A percentile compares a stretch with the other conserved stretches of the same genome.
Evolutionary conservation across 768 basidiomycete species (phyloP).

Genomic region (Tulasnella sp.): DNA sequence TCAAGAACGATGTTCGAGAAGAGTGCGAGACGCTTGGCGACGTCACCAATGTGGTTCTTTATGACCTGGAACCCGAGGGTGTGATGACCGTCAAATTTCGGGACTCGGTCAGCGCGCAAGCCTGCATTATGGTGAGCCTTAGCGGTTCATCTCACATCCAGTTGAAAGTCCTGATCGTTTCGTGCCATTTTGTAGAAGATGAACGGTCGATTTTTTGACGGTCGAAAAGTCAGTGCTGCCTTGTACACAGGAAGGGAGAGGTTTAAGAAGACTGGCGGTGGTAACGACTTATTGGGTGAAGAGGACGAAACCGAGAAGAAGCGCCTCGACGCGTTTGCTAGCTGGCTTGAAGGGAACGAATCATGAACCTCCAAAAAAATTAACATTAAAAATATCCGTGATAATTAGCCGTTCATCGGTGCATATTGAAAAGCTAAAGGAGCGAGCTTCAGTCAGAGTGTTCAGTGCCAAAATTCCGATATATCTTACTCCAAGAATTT

Average conservation of each 20-base stretch:
- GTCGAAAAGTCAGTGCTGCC: slow-evolving; percentile 70
- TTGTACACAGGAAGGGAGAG: slow-evolving; percentile 75
- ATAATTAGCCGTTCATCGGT: neutral
- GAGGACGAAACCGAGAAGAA: slow-evolving; percentile 67
- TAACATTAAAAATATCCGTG: neutral
- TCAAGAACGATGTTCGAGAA: slow-evolving; percentile 94
- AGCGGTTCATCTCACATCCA: neutral
- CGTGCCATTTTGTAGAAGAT: slow-evolving; percentile 59
- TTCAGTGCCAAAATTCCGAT: neutral
- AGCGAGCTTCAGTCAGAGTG: neutral
- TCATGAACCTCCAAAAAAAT: neutral
- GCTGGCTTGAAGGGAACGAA: slow-evolving; percentile 79
- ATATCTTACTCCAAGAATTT: slow-evolving; percentile 12
- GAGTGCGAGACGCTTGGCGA: slow-evolving; percentile 86
- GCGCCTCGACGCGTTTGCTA: slow-evolving; percentile 78
- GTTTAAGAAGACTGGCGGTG: slow-evolving; percentile 66
- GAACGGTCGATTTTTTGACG: slow-evolving; percentile 87
- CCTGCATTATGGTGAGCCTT: slow-evolving; percentile 69
- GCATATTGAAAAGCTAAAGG: neutral
- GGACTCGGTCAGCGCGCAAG: slow-evolving; percentile 86
- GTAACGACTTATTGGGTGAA: slow-evolving; percentile 51
- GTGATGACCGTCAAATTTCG: slow-evolving; percentile 96
- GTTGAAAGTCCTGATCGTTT: neutral
- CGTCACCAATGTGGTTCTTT: slow-evolving; percentile 90
- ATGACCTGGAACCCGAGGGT: slow-evolving; percentile 88